Evolutionary conservation across 805 yeast genomes (phyloP).

Genomic region (Torulaspora gathmanii): DNA sequence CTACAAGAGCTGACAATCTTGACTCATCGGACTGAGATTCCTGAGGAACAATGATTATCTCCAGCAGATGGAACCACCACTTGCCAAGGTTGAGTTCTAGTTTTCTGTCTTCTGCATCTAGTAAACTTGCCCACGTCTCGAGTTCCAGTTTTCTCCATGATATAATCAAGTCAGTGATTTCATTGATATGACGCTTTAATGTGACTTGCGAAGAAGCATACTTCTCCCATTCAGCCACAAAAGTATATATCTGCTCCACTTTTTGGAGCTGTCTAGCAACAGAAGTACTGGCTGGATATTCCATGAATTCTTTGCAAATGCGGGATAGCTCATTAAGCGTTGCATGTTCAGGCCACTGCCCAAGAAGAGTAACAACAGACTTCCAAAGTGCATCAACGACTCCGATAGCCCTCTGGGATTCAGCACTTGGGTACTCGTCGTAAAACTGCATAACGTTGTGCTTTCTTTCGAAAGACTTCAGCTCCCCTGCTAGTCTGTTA

Average conservation of each 20-base stretch:
- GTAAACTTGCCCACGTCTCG: conserved; percentile 75
- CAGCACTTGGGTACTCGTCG: conserved; percentile 53
- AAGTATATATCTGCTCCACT: conserved; percentile 79
- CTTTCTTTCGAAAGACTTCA: conserved; percentile 28
- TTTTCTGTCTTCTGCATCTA: conserved; percentile 55
- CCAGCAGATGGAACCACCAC: conserved; percentile 93
- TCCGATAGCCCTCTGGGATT: conserved; percentile 54
- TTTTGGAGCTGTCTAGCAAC: conserved; percentile 73
- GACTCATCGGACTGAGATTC: conserved; percentile 36
- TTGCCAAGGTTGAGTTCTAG: conserved; percentile 53
- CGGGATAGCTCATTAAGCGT: conserved; percentile 65
- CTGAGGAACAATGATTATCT: conserved; percentile 56
- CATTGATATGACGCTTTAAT: conserved; percentile 49
- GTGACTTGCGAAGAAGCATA: conserved; percentile 79
- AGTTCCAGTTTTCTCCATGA: conserved; percentile 89
- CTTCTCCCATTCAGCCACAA: conserved; percentile 87
- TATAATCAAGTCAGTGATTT: conserved; percentile 64
- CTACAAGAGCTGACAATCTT: conserved; percentile 33
- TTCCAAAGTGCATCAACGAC: conserved; percentile 44
- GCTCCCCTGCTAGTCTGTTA: conserved; percentile 34
- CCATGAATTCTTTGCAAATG: conserved; percentile 61
- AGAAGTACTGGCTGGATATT: conserved; percentile 62
- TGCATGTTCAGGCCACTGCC: conserved; percentile 93
- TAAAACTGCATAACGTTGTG: conserved; percentile 51
- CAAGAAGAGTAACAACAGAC: conserved; percentile 45